Evolutionary conservation across 345 rosid species (phyloP).

Genomic region (Clarkia xantiana): DNA sequence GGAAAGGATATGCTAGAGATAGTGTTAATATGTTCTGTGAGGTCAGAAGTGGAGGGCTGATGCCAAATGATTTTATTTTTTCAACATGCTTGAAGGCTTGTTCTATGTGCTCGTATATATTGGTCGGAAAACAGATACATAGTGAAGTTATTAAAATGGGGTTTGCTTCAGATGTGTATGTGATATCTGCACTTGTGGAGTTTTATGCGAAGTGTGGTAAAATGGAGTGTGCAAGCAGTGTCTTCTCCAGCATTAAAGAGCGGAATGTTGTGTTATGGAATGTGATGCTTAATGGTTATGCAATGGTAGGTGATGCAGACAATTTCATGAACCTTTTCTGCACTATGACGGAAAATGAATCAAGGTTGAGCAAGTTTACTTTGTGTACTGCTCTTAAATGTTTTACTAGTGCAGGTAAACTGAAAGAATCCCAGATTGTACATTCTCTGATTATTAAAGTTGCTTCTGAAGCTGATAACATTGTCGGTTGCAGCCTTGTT

Average conservation of each 20-base stretch:
- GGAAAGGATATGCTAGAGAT: conserved; percentile 13
- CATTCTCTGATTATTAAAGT: conserved; percentile 27
- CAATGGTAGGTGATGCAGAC: conserved; percentile 16
- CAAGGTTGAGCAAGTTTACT: conserved; percentile 19
- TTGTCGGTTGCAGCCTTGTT: conserved; percentile 28
- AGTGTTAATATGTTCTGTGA: conserved; percentile 15
- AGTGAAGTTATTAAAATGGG: conserved; percentile 24
- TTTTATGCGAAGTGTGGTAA: conserved; percentile 29
- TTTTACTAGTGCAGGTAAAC: conserved; percentile 15
- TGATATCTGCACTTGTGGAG: conserved; percentile 34
- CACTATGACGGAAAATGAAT: conserved; percentile 20
- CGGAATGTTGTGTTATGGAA: conserved; percentile 31
- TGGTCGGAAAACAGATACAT: conserved; percentile 29
- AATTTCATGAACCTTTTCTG: conserved; percentile 20
- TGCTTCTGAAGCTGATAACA: conserved; percentile 23
- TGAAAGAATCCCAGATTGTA: conserved; percentile 21
- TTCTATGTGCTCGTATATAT: conserved; percentile 18
- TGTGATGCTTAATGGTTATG: conserved; percentile 32
- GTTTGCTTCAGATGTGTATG: conserved; percentile 18
- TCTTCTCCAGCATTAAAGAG: conserved; percentile 21
- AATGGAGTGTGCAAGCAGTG: conserved; percentile 24
- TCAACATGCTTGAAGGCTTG: conserved; percentile 31
- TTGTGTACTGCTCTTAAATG: conserved; percentile 27
- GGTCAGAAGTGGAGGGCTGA: conserved; percentile 22
- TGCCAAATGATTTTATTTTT: conserved; percentile 22